Percentiles rank a stretch among this genome's conserved stretches.
phyloP scores from a whole-genome alignment of 1,284 basidiomycete genomes.

The Takashimella tepidaria region DNA sequence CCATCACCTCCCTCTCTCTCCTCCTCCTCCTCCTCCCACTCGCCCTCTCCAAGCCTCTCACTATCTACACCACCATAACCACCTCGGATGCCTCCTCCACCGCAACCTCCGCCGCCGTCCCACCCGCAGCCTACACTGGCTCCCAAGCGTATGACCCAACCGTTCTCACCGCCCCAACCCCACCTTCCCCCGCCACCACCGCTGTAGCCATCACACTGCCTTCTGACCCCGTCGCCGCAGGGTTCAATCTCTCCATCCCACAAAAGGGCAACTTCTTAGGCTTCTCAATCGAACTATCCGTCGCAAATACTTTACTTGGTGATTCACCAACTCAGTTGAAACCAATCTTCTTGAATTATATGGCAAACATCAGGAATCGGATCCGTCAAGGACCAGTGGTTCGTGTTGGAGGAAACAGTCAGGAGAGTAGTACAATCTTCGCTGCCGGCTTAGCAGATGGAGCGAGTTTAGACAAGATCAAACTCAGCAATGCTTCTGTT shows the following conservation, averaged over 20 bases:
- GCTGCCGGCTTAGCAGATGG: constrained; percentile 49
- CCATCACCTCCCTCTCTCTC: not conserved
- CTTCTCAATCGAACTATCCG: constrained; percentile 67
- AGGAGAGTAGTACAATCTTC: constrained; percentile 58
- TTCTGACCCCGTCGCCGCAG: constrained; percentile 13
- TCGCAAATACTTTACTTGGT: constrained; percentile 60
- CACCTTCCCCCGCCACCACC: constrained; percentile 31
- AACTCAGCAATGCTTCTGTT: constrained; percentile 10
- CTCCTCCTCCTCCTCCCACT: constrained; percentile 5
- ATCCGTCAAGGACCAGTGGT: constrained; percentile 59
- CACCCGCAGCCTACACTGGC: constrained; percentile 23
- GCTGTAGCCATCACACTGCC: constrained; percentile 24
- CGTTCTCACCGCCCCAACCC: constrained; percentile 27
- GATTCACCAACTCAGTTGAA: constrained; percentile 43
- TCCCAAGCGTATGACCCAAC: constrained; percentile 39
- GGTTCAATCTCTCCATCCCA: constrained; percentile 46
- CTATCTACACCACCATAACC: constrained; percentile 23
- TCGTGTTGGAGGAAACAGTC: constrained; percentile 71
- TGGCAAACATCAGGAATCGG: constrained; percentile 56
- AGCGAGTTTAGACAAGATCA: constrained; percentile 48
- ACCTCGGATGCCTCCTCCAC: constrained; percentile 14
- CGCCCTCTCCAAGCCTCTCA: constrained; percentile 15
- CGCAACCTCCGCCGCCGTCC: constrained; percentile 13
- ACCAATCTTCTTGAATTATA: constrained; percentile 66
- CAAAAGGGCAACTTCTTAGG: constrained; percentile 62